Conservation (phyloP, 2,329 filamentous ascomycete species). For the Fusarium tjaetaba region DNA sequence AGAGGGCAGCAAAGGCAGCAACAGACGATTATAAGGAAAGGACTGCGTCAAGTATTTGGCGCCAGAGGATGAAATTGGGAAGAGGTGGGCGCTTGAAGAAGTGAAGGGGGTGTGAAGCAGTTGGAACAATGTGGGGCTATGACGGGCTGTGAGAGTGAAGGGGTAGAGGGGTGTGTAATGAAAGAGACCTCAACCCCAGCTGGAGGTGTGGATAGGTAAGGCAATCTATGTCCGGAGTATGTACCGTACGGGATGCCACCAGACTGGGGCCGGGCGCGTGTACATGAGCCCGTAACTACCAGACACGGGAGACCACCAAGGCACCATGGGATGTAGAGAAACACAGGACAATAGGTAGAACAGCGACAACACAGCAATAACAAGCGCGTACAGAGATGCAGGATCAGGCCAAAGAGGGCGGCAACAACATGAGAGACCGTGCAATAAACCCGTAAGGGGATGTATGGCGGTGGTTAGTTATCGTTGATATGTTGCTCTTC, state of each 20-base stretch:
- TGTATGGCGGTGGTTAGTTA: slow-evolving; percentile 12
- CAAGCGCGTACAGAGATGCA: slow-evolving; percentile 34
- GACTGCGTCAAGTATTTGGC: slow-evolving; percentile 44
- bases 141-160: slow-evolving; percentile 33
- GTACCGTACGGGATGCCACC: slow-evolving; percentile 33
- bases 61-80: slow-evolving; percentile 39
- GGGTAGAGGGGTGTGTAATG: slow-evolving; percentile 33
- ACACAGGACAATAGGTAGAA: slow-evolving; percentile 4
- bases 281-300: slow-evolving; percentile 26
- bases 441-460: slow-evolving; percentile 25
- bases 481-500: not conserved
- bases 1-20: slow-evolving; percentile 38
- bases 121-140: slow-evolving; percentile 37
- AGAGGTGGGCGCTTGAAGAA: slow-evolving; percentile 42
- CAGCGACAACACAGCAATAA: slow-evolving; percentile 10
- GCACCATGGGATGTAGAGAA: slow-evolving; percentile 24
- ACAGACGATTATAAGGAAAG: slow-evolving; percentile 43
- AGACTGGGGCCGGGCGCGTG: slow-evolving; percentile 40
- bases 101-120: slow-evolving; percentile 41
- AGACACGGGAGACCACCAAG: slow-evolving; percentile 22
- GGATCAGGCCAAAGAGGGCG: slow-evolving; percentile 23
- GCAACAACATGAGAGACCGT: slow-evolving; percentile 34
- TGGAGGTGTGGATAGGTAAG: slow-evolving; percentile 28
- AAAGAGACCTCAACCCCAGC: slow-evolving; percentile 20
- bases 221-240: not conserved